Evolutionary conservation across 345 rosid genomes (phyloP).

Genomic region (Dipteronia sinensis): DNA sequence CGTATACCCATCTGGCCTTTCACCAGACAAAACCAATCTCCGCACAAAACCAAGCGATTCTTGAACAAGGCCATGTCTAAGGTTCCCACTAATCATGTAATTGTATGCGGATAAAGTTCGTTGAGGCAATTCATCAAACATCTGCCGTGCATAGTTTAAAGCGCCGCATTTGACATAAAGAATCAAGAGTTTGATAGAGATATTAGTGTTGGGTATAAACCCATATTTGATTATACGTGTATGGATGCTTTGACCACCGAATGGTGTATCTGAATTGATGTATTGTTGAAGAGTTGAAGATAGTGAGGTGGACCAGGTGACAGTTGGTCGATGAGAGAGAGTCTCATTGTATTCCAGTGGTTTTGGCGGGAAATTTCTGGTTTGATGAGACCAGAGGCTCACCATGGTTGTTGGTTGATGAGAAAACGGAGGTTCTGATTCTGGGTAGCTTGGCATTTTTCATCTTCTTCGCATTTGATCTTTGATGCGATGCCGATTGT

Average conservation of each 20-base stretch:
- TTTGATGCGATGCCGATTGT: not conserved
- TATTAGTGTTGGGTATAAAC: conserved; percentile 49
- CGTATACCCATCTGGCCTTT: conserved; percentile 72
- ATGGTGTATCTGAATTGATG: conserved; percentile 64
- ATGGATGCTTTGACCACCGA: conserved; percentile 67
- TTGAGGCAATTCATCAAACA: conserved; percentile 75
- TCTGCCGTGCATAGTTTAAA: conserved; percentile 55
- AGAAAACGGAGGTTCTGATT: conserved; percentile 19
- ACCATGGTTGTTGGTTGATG: conserved; percentile 1
- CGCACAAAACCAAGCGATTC: conserved; percentile 48
- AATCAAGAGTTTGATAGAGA: conserved; percentile 70
- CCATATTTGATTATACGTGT: conserved; percentile 66
- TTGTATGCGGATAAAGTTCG: conserved; percentile 79
- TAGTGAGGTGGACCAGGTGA: conserved; percentile 32
- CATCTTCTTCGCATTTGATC: conserved; percentile 28
- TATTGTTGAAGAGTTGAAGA: conserved; percentile 65
- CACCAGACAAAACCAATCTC: conserved; percentile 51
- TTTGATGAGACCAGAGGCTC: conserved; percentile 7
- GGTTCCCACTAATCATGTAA: conserved; percentile 70
- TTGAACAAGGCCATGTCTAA: conserved; percentile 47
- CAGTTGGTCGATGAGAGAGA: conserved; percentile 22
- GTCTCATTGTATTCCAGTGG: not conserved
- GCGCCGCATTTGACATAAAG: conserved; percentile 56
- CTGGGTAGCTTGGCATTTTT: conserved; percentile 22
- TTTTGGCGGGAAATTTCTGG: conserved; percentile 17